Evolutionary conservation across 1,284 basidiomycete species (phyloP).

Genomic region (Apiotrichum brassicae): DNA sequence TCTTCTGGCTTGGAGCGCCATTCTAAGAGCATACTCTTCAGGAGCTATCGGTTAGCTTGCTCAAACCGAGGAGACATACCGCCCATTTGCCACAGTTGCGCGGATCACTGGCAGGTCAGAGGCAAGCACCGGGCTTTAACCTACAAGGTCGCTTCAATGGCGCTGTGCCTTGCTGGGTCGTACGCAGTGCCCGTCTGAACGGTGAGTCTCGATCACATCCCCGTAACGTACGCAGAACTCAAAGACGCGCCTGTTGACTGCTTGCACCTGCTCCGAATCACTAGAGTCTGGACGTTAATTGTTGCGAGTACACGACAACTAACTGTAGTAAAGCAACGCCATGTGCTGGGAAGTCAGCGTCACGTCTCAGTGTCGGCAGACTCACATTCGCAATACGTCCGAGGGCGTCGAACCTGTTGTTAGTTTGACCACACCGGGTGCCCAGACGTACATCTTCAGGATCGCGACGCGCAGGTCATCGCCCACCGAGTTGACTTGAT

Average conservation of each 20-base stretch:
- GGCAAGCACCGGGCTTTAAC: conserved; percentile 14
- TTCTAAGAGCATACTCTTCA: conserved; percentile 41
- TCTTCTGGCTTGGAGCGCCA: conserved; percentile 48
- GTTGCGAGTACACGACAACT: not conserved
- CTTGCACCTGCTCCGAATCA: conserved; percentile 28
- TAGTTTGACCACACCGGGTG: conserved; percentile 3
- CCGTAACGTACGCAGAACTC: conserved; percentile 33
- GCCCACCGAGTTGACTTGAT: conserved; percentile 24
- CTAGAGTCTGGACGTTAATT: conserved; percentile 21
- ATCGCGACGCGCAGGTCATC: conserved; percentile 23
- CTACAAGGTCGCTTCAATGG: conserved; percentile 29
- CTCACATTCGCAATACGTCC: conserved; percentile 43
- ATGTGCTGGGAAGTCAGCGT: conserved; percentile 31
- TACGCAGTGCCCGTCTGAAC: conserved; percentile 27
- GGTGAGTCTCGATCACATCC: conserved; percentile 26
- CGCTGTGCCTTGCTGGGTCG: conserved; percentile 21
- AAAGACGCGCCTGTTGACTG: conserved; percentile 29
- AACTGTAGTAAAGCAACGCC: conserved; percentile 39
- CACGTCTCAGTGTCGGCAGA: not conserved
- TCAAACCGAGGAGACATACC: conserved; percentile 22
- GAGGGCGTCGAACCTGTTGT: conserved; percentile 34
- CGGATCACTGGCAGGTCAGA: conserved; percentile 31
- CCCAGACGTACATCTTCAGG: conserved; percentile 33
- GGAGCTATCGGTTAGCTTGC: conserved; percentile 31
- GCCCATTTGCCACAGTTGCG: conserved; percentile 51